Base-by-base conservation (phyloP, 2,329 filamentous ascomycete species). In the Cadophora malorum region DNA sequence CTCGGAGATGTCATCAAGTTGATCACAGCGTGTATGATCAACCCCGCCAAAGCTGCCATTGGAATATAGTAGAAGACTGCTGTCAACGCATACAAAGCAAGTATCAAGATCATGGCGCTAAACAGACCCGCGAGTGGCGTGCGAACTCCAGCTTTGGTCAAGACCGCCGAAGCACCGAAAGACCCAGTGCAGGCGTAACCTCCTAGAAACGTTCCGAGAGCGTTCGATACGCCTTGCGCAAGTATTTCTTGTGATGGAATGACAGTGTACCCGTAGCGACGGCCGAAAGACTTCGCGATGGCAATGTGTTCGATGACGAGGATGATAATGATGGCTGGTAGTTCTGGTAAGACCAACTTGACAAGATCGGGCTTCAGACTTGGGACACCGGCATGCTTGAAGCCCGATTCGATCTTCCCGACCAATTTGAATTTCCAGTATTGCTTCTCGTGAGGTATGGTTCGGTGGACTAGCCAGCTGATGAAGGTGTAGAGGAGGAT, bases 61-160 rank as follows among this genome's bases (percentile, higher is more conserved):
- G 65, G 65, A 49, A 67, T 67, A 31, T 67, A 67, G 23, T 67
- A 58, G 35, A 67, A 67, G 19, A 67, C 65, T 33, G 28, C 58
- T n/a, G 60, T 67, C 56, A 67, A 50, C 9, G 33, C 33, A 23
- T 41, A 60, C 56, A 60, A 23, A 10, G 64, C 64, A 16, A 66
- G 56, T n/a, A 66, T 50, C 25, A 66, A 41, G 52, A 62, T 33
- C 6, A 60, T 19, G 6, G 64, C 64, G 41, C 64, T 66, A 38
- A 66, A 60, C 10, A 66, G 25, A n/a, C 64, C 64, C 12, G 56
- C 64, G 19, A 66, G 47, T 14, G 64, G 64, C 21, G 64, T 66
- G 23, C 56, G 64, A 25, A 66, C 64, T 49, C 64, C 56, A 6
- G 64, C 53, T 53, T 66, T 66, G 1, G 56, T 45, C 5, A 66